These are phyloP conservation scores for Plasmodium relictum DNA, from an alignment of 169 alveolate genomes.

Conservation along the genomic window DNA sequence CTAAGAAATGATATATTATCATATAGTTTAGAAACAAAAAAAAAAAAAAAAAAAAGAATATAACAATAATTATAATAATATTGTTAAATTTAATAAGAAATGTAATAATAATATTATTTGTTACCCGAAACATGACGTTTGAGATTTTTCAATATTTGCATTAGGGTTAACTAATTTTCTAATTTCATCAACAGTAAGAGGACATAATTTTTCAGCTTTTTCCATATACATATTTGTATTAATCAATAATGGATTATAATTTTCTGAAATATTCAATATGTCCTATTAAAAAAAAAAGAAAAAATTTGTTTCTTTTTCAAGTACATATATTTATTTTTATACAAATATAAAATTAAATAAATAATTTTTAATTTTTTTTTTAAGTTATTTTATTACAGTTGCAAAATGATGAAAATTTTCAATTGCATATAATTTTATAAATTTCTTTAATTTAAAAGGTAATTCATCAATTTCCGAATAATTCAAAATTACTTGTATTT, in stretches of 20 bases:
- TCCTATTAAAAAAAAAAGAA: conserved; percentile 30
- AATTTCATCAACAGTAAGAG: conserved; percentile 70
- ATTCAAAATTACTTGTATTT: conserved; percentile 43
- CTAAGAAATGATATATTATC: no score
- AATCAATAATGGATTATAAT: conserved; percentile 24
- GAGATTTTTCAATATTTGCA: conserved; percentile 70
- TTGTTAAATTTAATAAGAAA: no score
- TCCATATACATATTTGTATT: conserved; percentile 60
- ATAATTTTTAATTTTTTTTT: not conserved
- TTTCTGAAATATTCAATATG: conserved; percentile 64
- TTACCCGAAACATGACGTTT: conserved; percentile 78
- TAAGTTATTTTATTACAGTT: conserved; percentile 11
- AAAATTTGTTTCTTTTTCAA: not conserved
- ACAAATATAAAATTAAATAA: not conserved
- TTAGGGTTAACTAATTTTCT: conserved; percentile 49
- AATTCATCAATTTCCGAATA: conserved; percentile 43
- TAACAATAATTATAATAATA: no score
- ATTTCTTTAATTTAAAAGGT: conserved; percentile 62
- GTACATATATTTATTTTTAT: not conserved
- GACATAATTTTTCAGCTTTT: conserved; percentile 69
- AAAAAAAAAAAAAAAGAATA: no score
- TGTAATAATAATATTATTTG: not conserved
- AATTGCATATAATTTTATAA: conserved; percentile 69
- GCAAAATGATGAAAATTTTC: conserved; percentile 78
- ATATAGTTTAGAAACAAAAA: no score